A percentile compares a stretch with the other conserved stretches of the same genome.
These are phyloP conservation scores for Fusarium vanettenii DNA, from an alignment of 2,329 filamentous ascomycete genomes.

Conservation along the genomic window DNA sequence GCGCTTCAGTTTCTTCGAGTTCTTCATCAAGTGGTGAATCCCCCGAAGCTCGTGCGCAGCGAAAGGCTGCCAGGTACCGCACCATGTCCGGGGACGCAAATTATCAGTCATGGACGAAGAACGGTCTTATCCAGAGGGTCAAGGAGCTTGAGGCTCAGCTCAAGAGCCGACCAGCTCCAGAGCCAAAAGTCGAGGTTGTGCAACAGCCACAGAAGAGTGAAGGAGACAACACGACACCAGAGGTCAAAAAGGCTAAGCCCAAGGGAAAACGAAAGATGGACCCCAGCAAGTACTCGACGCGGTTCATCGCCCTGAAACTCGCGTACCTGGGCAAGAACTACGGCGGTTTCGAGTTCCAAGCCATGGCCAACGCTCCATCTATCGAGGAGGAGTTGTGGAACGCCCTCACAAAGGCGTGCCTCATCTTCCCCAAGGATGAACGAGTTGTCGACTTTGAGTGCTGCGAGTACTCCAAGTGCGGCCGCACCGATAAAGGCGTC, in stretches of 20 bases:
- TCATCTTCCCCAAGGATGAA: conserved; percentile 79
- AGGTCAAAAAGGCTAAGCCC: conserved; percentile 45
- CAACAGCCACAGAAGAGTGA: not conserved
- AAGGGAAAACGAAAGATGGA: conserved; percentile 73
- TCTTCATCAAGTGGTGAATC: conserved; percentile 41
- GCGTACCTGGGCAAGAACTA: conserved; percentile 93
- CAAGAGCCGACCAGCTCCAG: conserved; percentile 55
- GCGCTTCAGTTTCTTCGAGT: conserved; percentile 12
- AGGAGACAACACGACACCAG: conserved; percentile 8
- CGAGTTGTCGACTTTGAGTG: conserved; percentile 81
- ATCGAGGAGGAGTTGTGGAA: conserved; percentile 97
- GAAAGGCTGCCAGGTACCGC: conserved; percentile 31
- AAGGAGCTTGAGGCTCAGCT: conserved; percentile 75
- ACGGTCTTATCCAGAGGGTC: conserved; percentile 76
- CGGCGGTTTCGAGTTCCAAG: conserved; percentile 91
- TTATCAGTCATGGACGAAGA: conserved; percentile 76
- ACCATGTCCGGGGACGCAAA: conserved; percentile 51
- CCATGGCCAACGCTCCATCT: conserved; percentile 77
- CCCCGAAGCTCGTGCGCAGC: conserved; percentile 16
- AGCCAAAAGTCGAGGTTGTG: not conserved
- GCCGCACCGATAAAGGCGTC: conserved; percentile 90
- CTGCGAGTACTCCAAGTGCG: conserved; percentile 94
- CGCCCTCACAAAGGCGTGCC: conserved; percentile 81
- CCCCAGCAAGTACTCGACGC: conserved; percentile 82
- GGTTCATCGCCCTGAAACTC: conserved; percentile 90